Evolutionary conservation across 2,329 filamentous ascomycete genomes (phyloP), one percentile per base, ranked within the genome.

Genomic region (Leptosphaerulina australis): DNA sequence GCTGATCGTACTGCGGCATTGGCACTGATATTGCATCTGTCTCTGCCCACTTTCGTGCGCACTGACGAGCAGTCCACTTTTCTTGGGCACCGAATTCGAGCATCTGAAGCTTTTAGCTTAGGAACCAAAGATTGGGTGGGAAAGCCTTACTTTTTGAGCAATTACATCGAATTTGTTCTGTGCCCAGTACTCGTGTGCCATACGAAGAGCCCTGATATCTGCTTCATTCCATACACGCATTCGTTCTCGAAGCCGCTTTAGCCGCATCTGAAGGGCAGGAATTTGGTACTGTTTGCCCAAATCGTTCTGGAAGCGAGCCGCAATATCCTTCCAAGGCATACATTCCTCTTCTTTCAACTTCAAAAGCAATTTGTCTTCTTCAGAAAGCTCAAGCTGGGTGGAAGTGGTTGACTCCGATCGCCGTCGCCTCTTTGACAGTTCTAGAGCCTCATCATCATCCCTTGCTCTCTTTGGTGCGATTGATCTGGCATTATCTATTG

Each of bases 261-360:
- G 75, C 15, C 79, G 77, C 80, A 82, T 82, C 59, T 82, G 80
- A 24, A 82, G 67, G 6, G 79, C 78, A 3, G 79, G 77, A 38
- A 81, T 77, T 54, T 80, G 76, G 53, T 79, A 77, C 4, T 66
- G 71, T 59, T 80, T 77, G 47, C 77, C 77, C 21, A 77, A 68
- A 22, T 80, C 77, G 10, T 71, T 72, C 46, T 77, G 72, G 63
- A 81, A 81, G 17, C 76, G 76, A 5, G 72, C 70, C 7, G 77
- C 77, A 50, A 82, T 81, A 49, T 81, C 79, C 60, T 82, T 82
- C 80, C 79, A 82, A 0, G 79, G 76, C 45, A 81, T 74, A 24
- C 69, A 73, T 46, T 81, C 78, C 38, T 80, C 77, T 50, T 81
- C 78, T 49, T 81, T 81, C 36, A 82, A 71, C 50, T 74, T 71